Percentiles rank a stretch among this genome's conserved stretches.
Conservation (phyloP, 768 basidiomycete species). For the Suillus fuscotomentosus region DNA sequence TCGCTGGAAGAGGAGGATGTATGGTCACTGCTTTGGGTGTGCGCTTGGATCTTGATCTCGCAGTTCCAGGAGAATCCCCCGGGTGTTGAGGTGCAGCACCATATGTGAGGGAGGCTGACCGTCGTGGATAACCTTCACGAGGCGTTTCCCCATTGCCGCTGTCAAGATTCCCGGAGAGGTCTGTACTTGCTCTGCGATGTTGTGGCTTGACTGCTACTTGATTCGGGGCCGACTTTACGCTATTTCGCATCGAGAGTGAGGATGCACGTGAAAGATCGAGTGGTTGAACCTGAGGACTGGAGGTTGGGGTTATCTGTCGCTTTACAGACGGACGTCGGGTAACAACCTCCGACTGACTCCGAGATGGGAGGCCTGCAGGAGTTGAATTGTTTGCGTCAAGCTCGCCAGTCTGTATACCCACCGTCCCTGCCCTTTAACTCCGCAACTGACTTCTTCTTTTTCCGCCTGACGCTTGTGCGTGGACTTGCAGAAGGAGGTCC, state of each 20-base stretch:
- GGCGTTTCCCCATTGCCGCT: not conserved
- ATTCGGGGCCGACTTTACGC: not conserved
- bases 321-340: not conserved
- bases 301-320: not conserved
- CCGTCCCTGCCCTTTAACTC: constrained; percentile 25
- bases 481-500: constrained; percentile 8
- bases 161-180: constrained; percentile 1
- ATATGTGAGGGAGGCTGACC: constrained; percentile 3
- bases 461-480: constrained; percentile 8
- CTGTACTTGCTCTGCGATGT: constrained; percentile 9
- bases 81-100: not conserved
- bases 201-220: not conserved
- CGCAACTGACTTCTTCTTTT: constrained; percentile 21
- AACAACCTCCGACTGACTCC: not conserved
- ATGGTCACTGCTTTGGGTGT: constrained; percentile 3
- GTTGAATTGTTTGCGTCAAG: not conserved
- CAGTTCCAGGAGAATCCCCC: not conserved
- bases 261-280: constrained; percentile 2
- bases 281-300: not conserved
- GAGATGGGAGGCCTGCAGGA: not conserved
- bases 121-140: not conserved
- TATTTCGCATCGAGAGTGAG: constrained; percentile 8
- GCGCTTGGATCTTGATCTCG: constrained; percentile 10
- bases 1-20: constrained; percentile 7
- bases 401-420: constrained; percentile 29